Evolutionary conservation across 371 early-diverging fungal genomes (phyloP).

Genomic region (Choanephora cucurbitarum): DNA sequence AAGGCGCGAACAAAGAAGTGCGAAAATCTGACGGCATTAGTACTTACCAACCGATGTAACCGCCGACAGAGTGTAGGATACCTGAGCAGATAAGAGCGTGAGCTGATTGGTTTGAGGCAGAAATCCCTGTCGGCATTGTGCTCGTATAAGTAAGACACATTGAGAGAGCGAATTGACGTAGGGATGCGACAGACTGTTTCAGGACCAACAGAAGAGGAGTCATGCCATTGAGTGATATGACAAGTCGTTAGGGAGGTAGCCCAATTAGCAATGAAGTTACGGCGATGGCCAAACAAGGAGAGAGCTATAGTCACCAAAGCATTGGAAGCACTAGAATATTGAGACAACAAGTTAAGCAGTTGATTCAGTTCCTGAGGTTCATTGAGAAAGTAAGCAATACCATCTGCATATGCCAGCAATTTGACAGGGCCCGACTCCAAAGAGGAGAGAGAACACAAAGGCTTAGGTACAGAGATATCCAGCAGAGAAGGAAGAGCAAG

Average conservation of each 20-base stretch:
- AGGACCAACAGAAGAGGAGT: neutral
- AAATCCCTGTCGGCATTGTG: too few relatives aligned
- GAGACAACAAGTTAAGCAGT: neutral
- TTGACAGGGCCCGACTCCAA: constrained; percentile 2
- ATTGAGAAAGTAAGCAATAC: neutral
- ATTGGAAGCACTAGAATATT: constrained; percentile 1
- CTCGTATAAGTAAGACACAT: too few relatives aligned
- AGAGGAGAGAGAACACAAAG: neutral
- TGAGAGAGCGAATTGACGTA: too few relatives aligned
- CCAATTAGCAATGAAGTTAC: neutral
- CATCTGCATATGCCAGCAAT: constrained; percentile 8
- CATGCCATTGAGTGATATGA: constrained; percentile 16
- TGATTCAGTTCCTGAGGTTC: neutral
- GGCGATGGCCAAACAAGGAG: constrained; percentile 3
- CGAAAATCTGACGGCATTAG: too few relatives aligned
- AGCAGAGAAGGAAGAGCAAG: neutral
- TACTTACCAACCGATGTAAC: too few relatives aligned
- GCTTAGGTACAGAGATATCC: neutral
- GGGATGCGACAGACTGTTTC: too few relatives aligned
- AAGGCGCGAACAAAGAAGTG: neutral
- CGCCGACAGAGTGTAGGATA: too few relatives aligned
- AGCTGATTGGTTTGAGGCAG: too few relatives aligned
- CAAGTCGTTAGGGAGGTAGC: neutral
- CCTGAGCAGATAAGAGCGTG: too few relatives aligned
- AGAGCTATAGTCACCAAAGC: constrained; percentile 2